Evolutionary conservation across 306 rosid genomes (phyloP), one percentile per base, ranked within the genome.

Genomic region (Quillaja saponaria): DNA sequence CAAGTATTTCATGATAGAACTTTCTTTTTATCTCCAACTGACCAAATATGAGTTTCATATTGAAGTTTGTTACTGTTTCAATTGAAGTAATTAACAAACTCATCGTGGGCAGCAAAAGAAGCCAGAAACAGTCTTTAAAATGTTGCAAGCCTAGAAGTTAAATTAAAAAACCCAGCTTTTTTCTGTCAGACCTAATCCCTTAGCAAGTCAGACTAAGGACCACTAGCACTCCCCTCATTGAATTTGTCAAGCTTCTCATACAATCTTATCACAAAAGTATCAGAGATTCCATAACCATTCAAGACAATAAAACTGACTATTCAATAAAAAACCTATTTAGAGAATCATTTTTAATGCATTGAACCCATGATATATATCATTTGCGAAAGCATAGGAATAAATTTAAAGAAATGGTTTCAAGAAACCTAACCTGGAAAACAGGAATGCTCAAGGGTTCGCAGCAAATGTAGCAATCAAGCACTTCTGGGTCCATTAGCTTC

Each of bases 391-490:
- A 15, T 38, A 18, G 0, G 40, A 11, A 10, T 34, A 45, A 35
- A 13, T 3, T 18, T 13, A 45, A 15, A 3, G 52, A 41, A 17
- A 31, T 13, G 13, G 2, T 25, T 18, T 7, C 31, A 31, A 6
- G 39, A 55, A 13, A 50, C 66, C 20, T 8, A 10, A 90, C 97
- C 97, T 90, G 97, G 64, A 58, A 90, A 13, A 85, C 74, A 44
- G 97, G 97, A 38, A 48, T 7, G 20, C 67, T 34, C 80, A 90
- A 76, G 35, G 84, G 78, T 28, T 90, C 90, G 18, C 34, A 83
- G 81, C 97, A 90, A 59, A 91, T 82, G 50, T 62, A 75, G 66
- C 97, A 91, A 77, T 91, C 96, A 19, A 91, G 79, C 28, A 87
- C 90, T 38, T 87, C 95, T 3, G 96, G 83, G n/a, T 87, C 96